Evolutionary conservation across 768 basidiomycete genomes (phyloP).

Genomic region (Trametes cingulata): DNA sequence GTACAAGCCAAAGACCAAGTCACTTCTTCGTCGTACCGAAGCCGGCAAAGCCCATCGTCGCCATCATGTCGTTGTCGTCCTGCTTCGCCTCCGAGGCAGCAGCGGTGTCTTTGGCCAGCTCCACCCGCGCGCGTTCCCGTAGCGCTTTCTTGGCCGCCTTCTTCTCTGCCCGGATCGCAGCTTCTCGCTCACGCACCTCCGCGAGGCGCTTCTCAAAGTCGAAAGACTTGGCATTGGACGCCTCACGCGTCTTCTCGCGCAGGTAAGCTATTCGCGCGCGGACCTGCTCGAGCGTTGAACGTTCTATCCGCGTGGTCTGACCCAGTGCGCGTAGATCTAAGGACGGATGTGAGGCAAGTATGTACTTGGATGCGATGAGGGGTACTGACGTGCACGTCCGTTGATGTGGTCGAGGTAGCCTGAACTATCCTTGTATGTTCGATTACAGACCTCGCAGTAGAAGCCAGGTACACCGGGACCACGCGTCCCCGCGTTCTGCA

Average conservation of each 20-base stretch:
- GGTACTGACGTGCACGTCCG: conserved; percentile 80
- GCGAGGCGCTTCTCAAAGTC: conserved; percentile 91
- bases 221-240: conserved; percentile 82
- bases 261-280: conserved; percentile 85
- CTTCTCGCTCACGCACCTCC: conserved; percentile 77
- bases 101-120: conserved; percentile 51
- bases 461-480: conserved; percentile 94
- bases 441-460: conserved; percentile 87
- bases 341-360: not conserved
- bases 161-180: conserved; percentile 64
- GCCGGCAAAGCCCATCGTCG: conserved; percentile 89
- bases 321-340: conserved; percentile 90
- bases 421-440: conserved; percentile 92
- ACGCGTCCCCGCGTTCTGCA: conserved; percentile 76
- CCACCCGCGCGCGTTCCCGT: conserved; percentile 69
- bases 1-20: conserved; percentile 20
- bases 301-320: conserved; percentile 89
- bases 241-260: conserved; percentile 84
- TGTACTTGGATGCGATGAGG: not conserved
- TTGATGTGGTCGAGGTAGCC: conserved; percentile 97
- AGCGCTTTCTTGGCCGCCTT: conserved; percentile 80
- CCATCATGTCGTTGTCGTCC: conserved; percentile 66
- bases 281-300: conserved; percentile 92
- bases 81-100: conserved; percentile 37
- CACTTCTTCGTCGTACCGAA: conserved; percentile 87